A percentile compares a stretch with the other conserved stretches of the same genome.
Evolutionary conservation across 306 rosid species (phyloP).

Genomic region (Ziziphus jujuba): DNA sequence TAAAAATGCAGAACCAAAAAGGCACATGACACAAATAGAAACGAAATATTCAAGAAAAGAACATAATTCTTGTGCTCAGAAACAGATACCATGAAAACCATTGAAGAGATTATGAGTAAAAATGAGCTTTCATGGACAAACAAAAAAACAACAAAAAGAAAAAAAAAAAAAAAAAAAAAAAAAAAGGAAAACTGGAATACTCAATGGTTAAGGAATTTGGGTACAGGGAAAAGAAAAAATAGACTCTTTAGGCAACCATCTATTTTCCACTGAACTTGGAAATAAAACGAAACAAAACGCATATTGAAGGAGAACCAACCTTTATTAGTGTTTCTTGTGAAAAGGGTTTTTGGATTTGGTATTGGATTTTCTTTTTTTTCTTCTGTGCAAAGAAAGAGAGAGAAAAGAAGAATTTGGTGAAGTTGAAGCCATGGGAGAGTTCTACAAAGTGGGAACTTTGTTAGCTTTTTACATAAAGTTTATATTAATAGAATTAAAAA

Average conservation of each 20-base stretch:
- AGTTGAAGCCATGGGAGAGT: no score
- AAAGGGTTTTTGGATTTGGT: no score
- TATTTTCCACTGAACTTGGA: neutral
- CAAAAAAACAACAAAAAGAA: no score
- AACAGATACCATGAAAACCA: slow-evolving; percentile 17
- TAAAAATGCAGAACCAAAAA: slow-evolving; percentile 28
- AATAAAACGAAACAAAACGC: neutral
- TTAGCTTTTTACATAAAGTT: no score
- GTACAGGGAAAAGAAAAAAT: neutral
- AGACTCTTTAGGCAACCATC: neutral
- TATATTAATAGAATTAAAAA: no score
- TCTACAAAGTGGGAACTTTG: no score
- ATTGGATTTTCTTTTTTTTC: no score
- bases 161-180: no score
- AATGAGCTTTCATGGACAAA: neutral
- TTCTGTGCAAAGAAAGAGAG: no score
- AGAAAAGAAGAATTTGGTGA: no score
- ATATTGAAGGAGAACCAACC: no score
- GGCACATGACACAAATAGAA: slow-evolving; percentile 35
- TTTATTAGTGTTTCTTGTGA: no score
- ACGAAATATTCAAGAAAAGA: slow-evolving; percentile 45
- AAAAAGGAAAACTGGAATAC: neutral
- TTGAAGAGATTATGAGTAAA: neutral
- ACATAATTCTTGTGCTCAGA: slow-evolving; percentile 25
- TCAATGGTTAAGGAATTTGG: neutral